These are phyloP conservation scores for Mucor irregularis DNA, from an alignment of 371 early-diverging fungal genomes.

Conservation along the genomic window DNA sequence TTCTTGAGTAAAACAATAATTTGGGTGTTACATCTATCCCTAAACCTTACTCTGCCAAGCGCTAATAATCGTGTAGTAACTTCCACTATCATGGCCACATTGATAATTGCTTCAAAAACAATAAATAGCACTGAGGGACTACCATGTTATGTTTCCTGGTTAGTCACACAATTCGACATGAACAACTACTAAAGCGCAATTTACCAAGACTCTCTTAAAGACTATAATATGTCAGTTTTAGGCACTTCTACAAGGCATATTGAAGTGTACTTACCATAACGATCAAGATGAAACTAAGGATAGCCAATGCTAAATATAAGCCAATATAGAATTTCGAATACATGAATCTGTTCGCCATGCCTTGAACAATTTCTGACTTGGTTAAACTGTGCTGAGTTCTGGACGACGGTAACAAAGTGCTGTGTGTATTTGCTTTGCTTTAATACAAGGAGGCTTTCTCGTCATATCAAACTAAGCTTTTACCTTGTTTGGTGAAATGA, in stretches of 20 bases:
- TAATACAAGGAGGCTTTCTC: too few species aligned
- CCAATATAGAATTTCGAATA: conserved; percentile 73
- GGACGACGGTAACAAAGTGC: conserved; percentile 4
- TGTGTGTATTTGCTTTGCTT: background rate
- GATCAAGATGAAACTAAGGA: conserved; percentile 65
- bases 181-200: too few species aligned
- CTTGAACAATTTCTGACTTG: conserved; percentile 64
- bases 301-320: conserved; percentile 66
- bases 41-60: conserved; percentile 57
- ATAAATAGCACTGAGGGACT: conserved; percentile 54
- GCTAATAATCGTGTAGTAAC: conserved; percentile 69
- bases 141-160: background rate
- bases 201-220: conserved; percentile 48
- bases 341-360: conserved; percentile 79
- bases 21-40: background rate
- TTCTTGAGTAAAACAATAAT: background rate
- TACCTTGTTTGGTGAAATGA: conserved; percentile 1
- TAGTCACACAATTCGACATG: too few species aligned
- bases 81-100: conserved; percentile 75
- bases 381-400: conserved; percentile 59
- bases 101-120: conserved; percentile 71
- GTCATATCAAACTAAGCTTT: background rate
- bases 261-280: conserved; percentile 52
- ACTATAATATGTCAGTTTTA: conserved; percentile 18
- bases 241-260: background rate